These are phyloP conservation scores for Skeletonema tropicum DNA, from an alignment of 108 stramenopile species.

Conservation along the genomic window DNA sequence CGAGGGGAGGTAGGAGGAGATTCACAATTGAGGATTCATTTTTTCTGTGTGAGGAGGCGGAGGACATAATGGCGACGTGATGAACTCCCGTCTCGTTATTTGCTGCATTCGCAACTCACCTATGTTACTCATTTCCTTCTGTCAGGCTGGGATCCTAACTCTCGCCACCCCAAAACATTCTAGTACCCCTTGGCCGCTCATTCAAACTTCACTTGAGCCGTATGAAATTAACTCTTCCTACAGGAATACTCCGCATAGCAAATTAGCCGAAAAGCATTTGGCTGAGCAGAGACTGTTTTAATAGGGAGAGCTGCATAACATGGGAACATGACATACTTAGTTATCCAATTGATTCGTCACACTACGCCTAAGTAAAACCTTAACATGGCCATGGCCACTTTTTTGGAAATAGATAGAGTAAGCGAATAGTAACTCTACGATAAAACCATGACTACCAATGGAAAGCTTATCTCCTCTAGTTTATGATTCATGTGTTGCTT, in stretches of 20 bases:
- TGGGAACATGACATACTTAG: background rate
- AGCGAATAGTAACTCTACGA: no score
- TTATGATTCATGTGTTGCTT: no score
- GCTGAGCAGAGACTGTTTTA: constrained; percentile 31
- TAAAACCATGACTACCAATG: no score
- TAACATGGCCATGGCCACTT: no score
- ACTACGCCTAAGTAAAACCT: no score
- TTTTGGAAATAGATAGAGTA: no score
- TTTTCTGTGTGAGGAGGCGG: no score
- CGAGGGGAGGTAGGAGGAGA: no score
- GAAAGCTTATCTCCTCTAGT: no score
- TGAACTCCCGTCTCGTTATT: background rate
- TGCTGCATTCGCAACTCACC: background rate
- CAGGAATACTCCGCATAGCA: constrained; percentile 52
- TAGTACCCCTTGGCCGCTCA: constrained; percentile 58
- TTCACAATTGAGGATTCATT: no score
- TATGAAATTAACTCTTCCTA: constrained; percentile 60
- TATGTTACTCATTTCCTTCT: background rate
- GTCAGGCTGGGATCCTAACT: constrained; percentile 51
- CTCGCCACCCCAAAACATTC: constrained; percentile 50
- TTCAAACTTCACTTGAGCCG: constrained; percentile 59
- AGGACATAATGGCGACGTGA: background rate
- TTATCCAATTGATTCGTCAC: no score
- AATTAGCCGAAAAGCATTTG: constrained; percentile 61
- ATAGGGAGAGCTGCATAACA: background rate